These are phyloP conservation scores for Protoeuglena noctilucae DNA, from an alignment of 139 green algal genomes.

Conservation along the genomic window DNA sequence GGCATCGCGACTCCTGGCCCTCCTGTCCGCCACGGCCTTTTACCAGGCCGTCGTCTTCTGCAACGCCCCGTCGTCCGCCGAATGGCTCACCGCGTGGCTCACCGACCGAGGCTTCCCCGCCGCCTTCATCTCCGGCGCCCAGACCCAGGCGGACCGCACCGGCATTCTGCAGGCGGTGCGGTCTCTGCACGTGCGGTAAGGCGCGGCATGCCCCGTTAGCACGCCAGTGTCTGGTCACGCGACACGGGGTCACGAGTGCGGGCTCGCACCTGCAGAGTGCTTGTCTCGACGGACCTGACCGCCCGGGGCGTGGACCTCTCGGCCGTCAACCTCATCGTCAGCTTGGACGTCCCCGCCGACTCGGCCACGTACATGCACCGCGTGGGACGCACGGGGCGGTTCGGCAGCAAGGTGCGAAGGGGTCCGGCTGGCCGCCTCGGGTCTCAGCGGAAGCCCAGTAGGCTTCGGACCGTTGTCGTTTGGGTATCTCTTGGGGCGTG, in stretches of 20 bases:
- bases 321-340: slow-evolving; percentile 59
- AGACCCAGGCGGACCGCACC: slow-evolving; percentile 34
- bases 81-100: slow-evolving; percentile 33
- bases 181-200: not conserved
- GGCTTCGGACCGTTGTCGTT: too few species aligned
- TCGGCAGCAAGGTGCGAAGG: too few species aligned
- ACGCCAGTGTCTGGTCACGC: too few species aligned
- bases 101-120: slow-evolving; percentile 34
- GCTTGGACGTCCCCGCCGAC: slow-evolving; percentile 48
- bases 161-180: slow-evolving; percentile 27
- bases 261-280: slow-evolving; percentile 20
- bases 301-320: slow-evolving; percentile 66
- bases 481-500: too few species aligned
- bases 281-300: slow-evolving; percentile 65
- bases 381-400: slow-evolving; percentile 60
- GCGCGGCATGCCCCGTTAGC: too few species aligned
- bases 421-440: too few species aligned
- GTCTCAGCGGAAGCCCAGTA: too few species aligned
- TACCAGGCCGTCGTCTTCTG: slow-evolving; percentile 66
- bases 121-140: slow-evolving; percentile 36
- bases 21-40: slow-evolving; percentile 28
- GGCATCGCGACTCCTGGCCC: slow-evolving; percentile 16
- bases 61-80: slow-evolving; percentile 29
- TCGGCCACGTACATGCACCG: slow-evolving; percentile 33
- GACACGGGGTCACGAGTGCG: too few species aligned